Percentiles rank a stretch among this genome's conserved stretches.
Conservation (phyloP, 2,329 filamentous ascomycete species). For the Penicillium sp. region DNA sequence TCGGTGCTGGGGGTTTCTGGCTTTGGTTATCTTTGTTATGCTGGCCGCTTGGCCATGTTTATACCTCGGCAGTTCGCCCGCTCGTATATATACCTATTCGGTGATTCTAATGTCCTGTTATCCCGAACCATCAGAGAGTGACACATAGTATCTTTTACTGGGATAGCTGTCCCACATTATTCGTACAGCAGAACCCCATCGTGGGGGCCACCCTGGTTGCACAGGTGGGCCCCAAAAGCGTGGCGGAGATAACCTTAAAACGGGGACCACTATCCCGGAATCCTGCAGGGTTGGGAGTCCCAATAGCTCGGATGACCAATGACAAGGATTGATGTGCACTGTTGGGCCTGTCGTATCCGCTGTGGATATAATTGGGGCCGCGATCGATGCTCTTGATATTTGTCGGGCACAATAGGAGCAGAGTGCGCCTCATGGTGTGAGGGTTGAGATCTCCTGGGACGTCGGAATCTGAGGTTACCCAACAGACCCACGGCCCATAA, state of each 20-base stretch:
- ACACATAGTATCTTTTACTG: too few relatives aligned
- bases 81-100: slow-evolving; percentile 22
- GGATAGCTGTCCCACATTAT: not conserved
- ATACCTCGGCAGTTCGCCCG: slow-evolving; percentile 20
- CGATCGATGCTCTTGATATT: too few relatives aligned
- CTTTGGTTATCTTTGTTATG: not conserved
- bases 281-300: not conserved
- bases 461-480: too few relatives aligned
- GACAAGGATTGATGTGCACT: not conserved
- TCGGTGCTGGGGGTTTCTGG: slow-evolving; percentile 27
- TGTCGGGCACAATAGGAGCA: too few relatives aligned
- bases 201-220: not conserved
- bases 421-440: not conserved
- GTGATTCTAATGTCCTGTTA: slow-evolving; percentile 3
- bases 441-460: not conserved
- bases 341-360: not conserved
- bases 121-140: not conserved
- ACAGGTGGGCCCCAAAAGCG: not conserved
- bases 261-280: not conserved
- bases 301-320: not conserved
- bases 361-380: not conserved
- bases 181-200: not conserved
- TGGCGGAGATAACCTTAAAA: slow-evolving; percentile 6
- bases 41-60: slow-evolving; percentile 21
- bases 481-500: too few relatives aligned